phyloP scores from a whole-genome alignment of 164 flowering plant species.

The Aristolochia contorta region DNA sequence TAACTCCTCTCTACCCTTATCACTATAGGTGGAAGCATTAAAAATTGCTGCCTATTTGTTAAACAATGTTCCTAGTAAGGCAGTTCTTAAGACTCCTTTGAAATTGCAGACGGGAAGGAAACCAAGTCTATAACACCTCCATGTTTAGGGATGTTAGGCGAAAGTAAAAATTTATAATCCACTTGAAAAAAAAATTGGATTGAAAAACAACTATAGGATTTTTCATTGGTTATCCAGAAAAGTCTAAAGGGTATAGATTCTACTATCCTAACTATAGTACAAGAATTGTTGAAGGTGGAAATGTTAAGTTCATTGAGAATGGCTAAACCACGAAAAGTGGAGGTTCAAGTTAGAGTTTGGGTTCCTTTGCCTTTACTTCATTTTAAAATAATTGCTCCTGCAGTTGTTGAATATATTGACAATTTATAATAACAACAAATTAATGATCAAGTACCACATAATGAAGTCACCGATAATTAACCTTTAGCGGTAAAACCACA shows the following conservation, averaged over 20 bases:
- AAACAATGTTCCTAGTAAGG: slow-evolving; percentile 1
- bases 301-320: too few species aligned
- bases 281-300: neutral
- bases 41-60: neutral
- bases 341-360: neutral
- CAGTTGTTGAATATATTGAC: neutral
- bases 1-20: neutral
- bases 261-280: neutral
- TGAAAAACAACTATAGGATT: neutral
- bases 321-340: neutral
- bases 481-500: too few species aligned
- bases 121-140: slow-evolving; percentile 3
- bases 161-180: slow-evolving; percentile 1
- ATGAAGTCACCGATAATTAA: too few species aligned
- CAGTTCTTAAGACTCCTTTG: slow-evolving; percentile 2
- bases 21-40: neutral
- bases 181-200: neutral
- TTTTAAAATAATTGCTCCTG: neutral
- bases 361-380: neutral
- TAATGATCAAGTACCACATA: neutral
- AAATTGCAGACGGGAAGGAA: neutral
- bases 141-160: neutral
- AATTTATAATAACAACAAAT: neutral
- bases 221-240: slow-evolving; percentile 7
- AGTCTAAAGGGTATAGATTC: slow-evolving; percentile 4